Conservation (phyloP, 2,329 filamentous ascomycete genomes). For the Ilyonectria robusta region DNA sequence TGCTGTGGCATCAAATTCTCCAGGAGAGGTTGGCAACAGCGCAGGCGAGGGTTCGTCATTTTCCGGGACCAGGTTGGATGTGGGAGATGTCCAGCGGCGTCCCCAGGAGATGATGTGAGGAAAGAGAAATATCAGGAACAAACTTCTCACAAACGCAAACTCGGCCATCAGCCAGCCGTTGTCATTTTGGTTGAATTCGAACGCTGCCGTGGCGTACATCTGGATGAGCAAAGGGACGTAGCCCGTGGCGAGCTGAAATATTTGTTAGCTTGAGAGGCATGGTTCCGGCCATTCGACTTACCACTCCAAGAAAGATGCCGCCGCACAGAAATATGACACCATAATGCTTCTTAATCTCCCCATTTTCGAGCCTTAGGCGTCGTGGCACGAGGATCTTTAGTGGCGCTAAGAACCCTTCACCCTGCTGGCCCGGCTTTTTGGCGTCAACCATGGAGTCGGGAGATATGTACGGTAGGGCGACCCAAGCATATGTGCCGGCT, state of each 20-base stretch:
- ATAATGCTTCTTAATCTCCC: slow-evolving; percentile 67
- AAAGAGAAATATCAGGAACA: slow-evolving; percentile 70
- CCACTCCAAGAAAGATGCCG: slow-evolving; percentile 77
- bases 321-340: slow-evolving; percentile 75
- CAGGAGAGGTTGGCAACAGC: slow-evolving; percentile 54
- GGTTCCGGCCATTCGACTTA: slow-evolving; percentile 49
- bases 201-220: slow-evolving; percentile 70
- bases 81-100: slow-evolving; percentile 36
- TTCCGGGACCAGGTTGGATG: slow-evolving; percentile 4
- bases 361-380: slow-evolving; percentile 65
- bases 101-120: slow-evolving; percentile 67
- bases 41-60: slow-evolving; percentile 28
- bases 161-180: slow-evolving; percentile 71
- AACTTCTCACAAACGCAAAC: slow-evolving; percentile 67
- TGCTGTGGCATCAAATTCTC: slow-evolving; percentile 58
- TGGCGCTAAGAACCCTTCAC: slow-evolving; percentile 73
- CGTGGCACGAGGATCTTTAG: slow-evolving; percentile 73
- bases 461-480: slow-evolving; percentile 66
- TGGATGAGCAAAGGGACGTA: slow-evolving; percentile 75
- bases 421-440: slow-evolving; percentile 46
- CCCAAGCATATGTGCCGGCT: slow-evolving; percentile 58
- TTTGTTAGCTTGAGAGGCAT: slow-evolving; percentile 6
- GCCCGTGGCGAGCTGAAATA: slow-evolving; percentile 70
- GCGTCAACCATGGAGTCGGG: slow-evolving; percentile 56
- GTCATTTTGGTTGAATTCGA: slow-evolving; percentile 68